These are phyloP conservation scores for Umbellularia californica DNA, from an alignment of 164 flowering plant species.

Conservation along the genomic window DNA sequence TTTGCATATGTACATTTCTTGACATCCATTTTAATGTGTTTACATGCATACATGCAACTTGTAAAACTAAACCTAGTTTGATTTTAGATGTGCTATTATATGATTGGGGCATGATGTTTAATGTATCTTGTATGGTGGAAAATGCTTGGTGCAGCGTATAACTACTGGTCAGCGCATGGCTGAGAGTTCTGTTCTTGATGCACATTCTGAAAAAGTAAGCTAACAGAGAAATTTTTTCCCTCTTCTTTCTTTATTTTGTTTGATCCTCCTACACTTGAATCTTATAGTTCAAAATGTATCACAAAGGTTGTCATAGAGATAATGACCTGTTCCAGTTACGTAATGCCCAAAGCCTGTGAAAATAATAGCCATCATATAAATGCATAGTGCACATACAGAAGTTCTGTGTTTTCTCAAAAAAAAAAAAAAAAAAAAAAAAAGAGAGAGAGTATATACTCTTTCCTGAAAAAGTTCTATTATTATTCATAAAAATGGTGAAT, in stretches of 20 bases:
- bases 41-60: not conserved
- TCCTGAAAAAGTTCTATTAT: too few species aligned
- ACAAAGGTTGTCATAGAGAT: not conserved
- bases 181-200: constrained; percentile 87
- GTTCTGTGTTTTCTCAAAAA: too few species aligned
- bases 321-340: not conserved
- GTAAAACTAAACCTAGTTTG: constrained; percentile 2
- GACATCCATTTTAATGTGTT: not conserved
- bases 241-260: not conserved
- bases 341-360: not conserved
- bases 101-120: not conserved
- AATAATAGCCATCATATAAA: not conserved
- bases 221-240: not conserved
- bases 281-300: not conserved
- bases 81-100: constrained; percentile 5
- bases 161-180: constrained; percentile 78
- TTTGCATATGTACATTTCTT: not conserved
- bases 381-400: not conserved
- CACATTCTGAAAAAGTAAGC: constrained; percentile 65
- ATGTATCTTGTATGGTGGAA: not conserved
- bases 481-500: too few species aligned
- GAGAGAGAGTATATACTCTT: too few species aligned
- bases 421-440: too few species aligned
- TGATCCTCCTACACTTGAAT: not conserved
- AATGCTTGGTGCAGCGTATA: constrained; percentile 52